A percentile compares a stretch with the other conserved stretches of the same genome.
Conservation (phyloP, 2,329 filamentous ascomycete genomes). For the Alternaria sp. region DNA sequence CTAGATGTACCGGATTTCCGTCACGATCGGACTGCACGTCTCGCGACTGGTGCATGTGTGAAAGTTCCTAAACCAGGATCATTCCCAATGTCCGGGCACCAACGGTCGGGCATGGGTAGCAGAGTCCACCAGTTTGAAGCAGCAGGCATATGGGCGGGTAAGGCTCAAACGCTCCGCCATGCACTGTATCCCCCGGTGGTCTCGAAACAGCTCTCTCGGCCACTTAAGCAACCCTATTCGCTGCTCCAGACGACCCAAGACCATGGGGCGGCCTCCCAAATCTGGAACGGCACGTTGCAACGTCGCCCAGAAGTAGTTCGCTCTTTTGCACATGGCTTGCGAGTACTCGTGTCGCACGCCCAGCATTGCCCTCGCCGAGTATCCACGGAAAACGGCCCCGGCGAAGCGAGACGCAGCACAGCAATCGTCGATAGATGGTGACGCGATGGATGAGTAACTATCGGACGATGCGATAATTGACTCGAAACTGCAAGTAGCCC, state of each 20-base stretch:
- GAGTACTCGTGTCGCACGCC: constrained; percentile 9
- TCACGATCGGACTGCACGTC: constrained; percentile 16
- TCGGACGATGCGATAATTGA: constrained; percentile 37
- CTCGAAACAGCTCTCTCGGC: constrained; percentile 7
- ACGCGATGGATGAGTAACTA: constrained; percentile 17
- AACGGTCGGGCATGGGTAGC: constrained; percentile 20
- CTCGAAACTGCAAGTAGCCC: constrained; percentile 11
- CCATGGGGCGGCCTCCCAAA: constrained; percentile 25
- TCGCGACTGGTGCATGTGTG: constrained; percentile 22
- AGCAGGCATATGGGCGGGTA: constrained; percentile 21
- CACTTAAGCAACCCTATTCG: constrained; percentile 18
- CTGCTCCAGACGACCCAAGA: constrained; percentile 19
- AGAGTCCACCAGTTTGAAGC: neutral
- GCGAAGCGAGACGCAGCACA: constrained; percentile 14
- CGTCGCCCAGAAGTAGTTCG: constrained; percentile 28
- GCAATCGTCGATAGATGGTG: constrained; percentile 2
- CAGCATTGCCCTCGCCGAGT: constrained; percentile 20
- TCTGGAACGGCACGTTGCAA: constrained; percentile 36
- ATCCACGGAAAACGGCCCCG: constrained; percentile 20
- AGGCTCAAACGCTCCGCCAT: constrained; percentile 34
- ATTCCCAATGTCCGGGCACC: constrained; percentile 24
- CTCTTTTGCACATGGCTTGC: constrained; percentile 22
- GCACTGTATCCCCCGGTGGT: constrained; percentile 31
- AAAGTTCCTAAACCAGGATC: constrained; percentile 13
- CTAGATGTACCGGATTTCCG: constrained; percentile 18